Evolutionary conservation across 257 asterid genomes (phyloP).

Genomic region (Solanum corneliomulleri): DNA sequence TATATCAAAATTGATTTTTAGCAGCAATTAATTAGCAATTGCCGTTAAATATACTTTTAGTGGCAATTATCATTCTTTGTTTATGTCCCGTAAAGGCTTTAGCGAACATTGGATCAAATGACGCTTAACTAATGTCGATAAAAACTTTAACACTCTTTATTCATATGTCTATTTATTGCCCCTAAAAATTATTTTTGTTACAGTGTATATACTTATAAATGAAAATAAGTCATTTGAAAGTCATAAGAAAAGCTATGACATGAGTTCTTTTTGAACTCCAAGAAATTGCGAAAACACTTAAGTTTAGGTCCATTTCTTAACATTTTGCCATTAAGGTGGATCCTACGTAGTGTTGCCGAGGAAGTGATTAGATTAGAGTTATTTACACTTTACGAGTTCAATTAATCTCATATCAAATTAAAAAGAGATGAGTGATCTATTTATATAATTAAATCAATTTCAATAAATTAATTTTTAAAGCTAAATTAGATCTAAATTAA

Average conservation of each 20-base stretch:
- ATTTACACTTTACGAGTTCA: background rate
- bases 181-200: accelerated
- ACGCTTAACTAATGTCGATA: no score
- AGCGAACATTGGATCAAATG: no score
- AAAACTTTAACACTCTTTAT: no score
- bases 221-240: background rate
- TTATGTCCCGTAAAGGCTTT: no score
- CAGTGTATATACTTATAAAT: background rate
- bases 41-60: no score
- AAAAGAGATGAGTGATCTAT: background rate
- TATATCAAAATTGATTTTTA: no score
- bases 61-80: no score
- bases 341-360: background rate
- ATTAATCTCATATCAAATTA: no score
- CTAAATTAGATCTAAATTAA: background rate
- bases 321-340: background rate
- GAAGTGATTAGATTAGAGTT: background rate
- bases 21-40: no score
- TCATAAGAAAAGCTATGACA: background rate
- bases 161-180: no score
- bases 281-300: background rate
- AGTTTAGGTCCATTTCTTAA: background rate
- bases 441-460: no score
- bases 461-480: no score
- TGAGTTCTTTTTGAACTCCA: background rate